Evolutionary conservation across 192 early-diverging fungal species (phyloP).

Genomic region (Gorgonomyces haynaldii): DNA sequence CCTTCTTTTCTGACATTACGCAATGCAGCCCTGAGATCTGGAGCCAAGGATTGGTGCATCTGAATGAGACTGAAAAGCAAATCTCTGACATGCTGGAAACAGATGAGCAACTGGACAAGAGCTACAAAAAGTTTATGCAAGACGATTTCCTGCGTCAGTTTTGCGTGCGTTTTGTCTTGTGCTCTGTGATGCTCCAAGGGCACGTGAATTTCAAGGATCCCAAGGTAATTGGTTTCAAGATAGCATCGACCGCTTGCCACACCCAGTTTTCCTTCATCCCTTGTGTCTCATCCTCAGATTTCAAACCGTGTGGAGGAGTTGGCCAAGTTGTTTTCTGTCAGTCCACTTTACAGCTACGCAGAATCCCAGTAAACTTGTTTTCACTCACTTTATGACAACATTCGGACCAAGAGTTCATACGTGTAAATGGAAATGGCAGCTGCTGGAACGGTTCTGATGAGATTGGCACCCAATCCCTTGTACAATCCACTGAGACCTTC

Average conservation of each 20-base stretch:
- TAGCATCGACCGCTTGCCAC: slow-evolving; percentile 56
- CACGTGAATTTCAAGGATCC: slow-evolving; percentile 56
- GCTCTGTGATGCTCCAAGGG: slow-evolving; percentile 50
- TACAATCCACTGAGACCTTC: slow-evolving; percentile 89
- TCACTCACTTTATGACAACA: too few species aligned
- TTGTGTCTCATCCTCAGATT: slow-evolving; percentile 52
- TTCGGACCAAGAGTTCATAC: slow-evolving; percentile 83
- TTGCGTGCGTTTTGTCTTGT: slow-evolving; percentile 71
- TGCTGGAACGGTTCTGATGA: slow-evolving; percentile 93
- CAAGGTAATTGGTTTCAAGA: slow-evolving; percentile 21
- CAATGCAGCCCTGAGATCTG: slow-evolving; percentile 52
- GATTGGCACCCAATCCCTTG: slow-evolving; percentile 98
- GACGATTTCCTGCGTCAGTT: slow-evolving; percentile 91
- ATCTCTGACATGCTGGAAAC: slow-evolving; percentile 25
- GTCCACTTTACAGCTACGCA: slow-evolving; percentile 16
- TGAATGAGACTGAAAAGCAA: slow-evolving; percentile 26
- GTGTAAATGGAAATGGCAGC: slow-evolving; percentile 81
- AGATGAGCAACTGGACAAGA: slow-evolving; percentile 29
- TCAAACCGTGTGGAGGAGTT: slow-evolving; percentile 41
- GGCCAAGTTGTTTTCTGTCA: slow-evolving; percentile 16
- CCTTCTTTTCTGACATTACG: slow-evolving; percentile 61
- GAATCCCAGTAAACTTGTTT: too few species aligned
- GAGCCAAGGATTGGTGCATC: slow-evolving; percentile 49
- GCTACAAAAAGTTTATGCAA: slow-evolving; percentile 61
- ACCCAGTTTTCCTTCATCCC: slow-evolving; percentile 48